Conservation (phyloP, 106 monocot species). For the Dendrobium catenatum region DNA sequence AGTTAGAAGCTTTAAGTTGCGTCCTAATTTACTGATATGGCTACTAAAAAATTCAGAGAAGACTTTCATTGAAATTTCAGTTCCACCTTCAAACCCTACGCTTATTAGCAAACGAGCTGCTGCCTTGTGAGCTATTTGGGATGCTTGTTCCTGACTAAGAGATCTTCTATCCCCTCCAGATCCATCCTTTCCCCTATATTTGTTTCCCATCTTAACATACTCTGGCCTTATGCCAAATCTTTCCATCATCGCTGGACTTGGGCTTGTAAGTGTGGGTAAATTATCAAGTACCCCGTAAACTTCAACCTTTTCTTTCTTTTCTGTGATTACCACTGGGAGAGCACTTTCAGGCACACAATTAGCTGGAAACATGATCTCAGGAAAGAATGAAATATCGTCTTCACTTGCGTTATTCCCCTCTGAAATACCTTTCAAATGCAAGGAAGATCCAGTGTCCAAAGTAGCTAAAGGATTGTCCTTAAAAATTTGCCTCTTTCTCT, state of each 20-base stretch:
- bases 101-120: constrained; percentile 38
- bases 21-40: constrained; percentile 65
- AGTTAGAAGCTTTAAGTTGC: constrained; percentile 66
- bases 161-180: constrained; percentile 37
- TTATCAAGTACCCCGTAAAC: constrained; percentile 81
- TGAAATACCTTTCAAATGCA: constrained; percentile 16
- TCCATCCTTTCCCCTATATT: constrained; percentile 74
- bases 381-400: constrained; percentile 53
- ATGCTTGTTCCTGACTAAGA: constrained; percentile 68
- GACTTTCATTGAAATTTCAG: constrained; percentile 52
- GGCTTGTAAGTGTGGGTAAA: constrained; percentile 58
- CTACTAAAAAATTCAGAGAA: constrained; percentile 55
- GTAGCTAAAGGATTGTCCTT: constrained; percentile 14
- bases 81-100: constrained; percentile 66
- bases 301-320: constrained; percentile 48
- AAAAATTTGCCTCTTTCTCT: constrained; percentile 47
- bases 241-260: constrained; percentile 91
- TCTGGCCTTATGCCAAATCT: constrained; percentile 95
- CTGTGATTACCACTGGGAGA: constrained; percentile 27
- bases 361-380: constrained; percentile 79
- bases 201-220: constrained; percentile 68
- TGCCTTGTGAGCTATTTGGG: constrained; percentile 39
- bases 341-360: constrained; percentile 84
- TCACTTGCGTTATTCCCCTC: constrained; percentile 32
- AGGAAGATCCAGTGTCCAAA: constrained; percentile 29